phyloP scores from a whole-genome alignment of 2,329 filamentous ascomycete species.

The Periconia sp. region DNA sequence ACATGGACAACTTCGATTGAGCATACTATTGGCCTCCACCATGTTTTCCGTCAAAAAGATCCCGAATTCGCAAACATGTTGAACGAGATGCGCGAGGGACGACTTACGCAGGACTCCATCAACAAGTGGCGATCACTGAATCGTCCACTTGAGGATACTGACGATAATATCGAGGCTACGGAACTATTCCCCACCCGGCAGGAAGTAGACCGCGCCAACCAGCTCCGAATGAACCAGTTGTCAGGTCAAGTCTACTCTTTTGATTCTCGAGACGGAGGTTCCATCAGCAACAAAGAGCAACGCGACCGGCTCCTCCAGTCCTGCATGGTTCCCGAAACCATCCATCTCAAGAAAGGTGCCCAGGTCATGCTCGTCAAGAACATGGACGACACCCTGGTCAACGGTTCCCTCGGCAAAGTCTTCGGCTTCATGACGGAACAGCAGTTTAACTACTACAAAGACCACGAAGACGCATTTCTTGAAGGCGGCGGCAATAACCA shows the following conservation, averaged over 20 bases:
- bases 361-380: conserved; percentile 99
- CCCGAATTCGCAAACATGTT: conserved; percentile 89
- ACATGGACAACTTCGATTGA: conserved; percentile 93
- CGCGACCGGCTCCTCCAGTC: conserved; percentile 80
- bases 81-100: conserved; percentile 94
- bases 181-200: conserved; percentile 89
- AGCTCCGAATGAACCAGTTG: conserved; percentile 69
- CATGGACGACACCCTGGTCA: conserved; percentile 89
- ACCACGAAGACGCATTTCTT: conserved; percentile 60
- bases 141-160: conserved; percentile 63
- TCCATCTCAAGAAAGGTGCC: conserved; percentile 85
- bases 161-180: conserved; percentile 79
- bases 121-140: conserved; percentile 73
- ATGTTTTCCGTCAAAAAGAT: conserved; percentile 96
- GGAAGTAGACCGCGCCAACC: conserved; percentile 89
- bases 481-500: conserved; percentile 49
- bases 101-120: conserved; percentile 74
- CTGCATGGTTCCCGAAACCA: conserved; percentile 85
- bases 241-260: conserved; percentile 69
- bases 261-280: conserved; percentile 73
- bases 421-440: conserved; percentile 74
- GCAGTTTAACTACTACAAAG: conserved; percentile 60
- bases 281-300: conserved; percentile 63
- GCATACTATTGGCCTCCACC: conserved; percentile 91
- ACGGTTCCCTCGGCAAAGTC: conserved; percentile 89